phyloP scores from a whole-genome alignment of 2,329 filamentous ascomycete genomes.

The Botrytis porri region DNA sequence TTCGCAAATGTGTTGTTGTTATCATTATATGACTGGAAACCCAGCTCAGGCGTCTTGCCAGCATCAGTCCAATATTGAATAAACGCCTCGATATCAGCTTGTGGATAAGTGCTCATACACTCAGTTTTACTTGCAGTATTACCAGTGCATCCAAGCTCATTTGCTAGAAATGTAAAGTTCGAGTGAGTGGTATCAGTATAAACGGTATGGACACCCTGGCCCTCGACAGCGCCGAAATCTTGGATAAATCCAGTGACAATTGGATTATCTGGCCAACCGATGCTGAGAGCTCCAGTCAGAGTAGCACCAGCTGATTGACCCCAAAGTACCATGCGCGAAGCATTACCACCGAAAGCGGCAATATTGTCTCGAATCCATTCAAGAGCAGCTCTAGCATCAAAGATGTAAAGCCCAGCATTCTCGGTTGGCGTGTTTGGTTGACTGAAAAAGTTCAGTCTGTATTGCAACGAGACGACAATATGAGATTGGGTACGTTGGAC shows the following conservation, averaged over 20 bases:
- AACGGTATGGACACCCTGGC: background rate
- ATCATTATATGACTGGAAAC: background rate
- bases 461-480: background rate
- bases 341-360: background rate
- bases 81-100: background rate
- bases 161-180: background rate
- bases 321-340: background rate
- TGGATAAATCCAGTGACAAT: background rate
- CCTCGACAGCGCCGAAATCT: background rate
- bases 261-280: background rate
- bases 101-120: background rate
- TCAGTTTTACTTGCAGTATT: background rate
- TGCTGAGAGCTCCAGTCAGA: background rate
- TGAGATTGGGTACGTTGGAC: background rate
- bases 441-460: background rate
- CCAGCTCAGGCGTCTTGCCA: background rate
- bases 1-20: background rate
- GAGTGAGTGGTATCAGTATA: background rate
- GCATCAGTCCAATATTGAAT: background rate
- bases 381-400: background rate
- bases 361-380: background rate
- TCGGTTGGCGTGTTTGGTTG: background rate
- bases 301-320: background rate
- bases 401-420: background rate
- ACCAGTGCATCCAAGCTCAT: background rate